Evolutionary conservation across 257 asterid genomes (phyloP), one percentile per base, ranked within the genome.

Genomic region (Rauvolfia tetraphylla): DNA sequence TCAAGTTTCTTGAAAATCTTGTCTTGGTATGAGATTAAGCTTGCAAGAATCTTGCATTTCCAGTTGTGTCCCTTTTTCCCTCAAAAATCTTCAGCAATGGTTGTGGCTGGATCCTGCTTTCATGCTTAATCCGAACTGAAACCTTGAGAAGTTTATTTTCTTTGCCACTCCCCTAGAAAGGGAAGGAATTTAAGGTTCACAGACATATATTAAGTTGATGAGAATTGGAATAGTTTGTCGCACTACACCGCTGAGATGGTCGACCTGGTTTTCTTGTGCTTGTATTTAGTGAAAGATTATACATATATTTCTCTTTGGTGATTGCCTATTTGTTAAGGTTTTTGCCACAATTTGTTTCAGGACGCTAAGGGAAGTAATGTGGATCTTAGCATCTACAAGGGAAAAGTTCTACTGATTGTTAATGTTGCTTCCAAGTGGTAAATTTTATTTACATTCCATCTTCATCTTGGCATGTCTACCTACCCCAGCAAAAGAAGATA

Each of bases 361-460:
- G 83, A 80, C 49, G 77, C 90, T 9, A 80, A 49, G 58, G 89
- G 89, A 68, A 76, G 78, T 46, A 79, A 82, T 76, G 83, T 84
- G 29, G 79, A 89, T 83, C 85, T 91, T 76, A 80, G 92, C 76
- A 58, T 18, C 38, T 90, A 84, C 90, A 90, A 81, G 80, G 92
- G 94, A 68, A 89, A 89, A 74, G 88, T 87, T 72, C 85, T 90
- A 36, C 77, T 90, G 18, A 84, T 90, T 14, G 91, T 88, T 75
- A 90, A 90, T 73, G 97, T 92, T 73, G 97, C 96, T 68, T 91
- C 97, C 14, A 88, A 91, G 78, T 90, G 97, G 97, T 90, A 83
- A 14, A 33, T 1, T 69, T 56, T 51, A 58, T 14, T 66, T 31
- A 11, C 61, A 27, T 57, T 36, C 41, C 33, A 8, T 68, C 11